phyloP scores from a whole-genome alignment of 345 rosid genomes.

The Diplotaxis tenuifolia region DNA sequence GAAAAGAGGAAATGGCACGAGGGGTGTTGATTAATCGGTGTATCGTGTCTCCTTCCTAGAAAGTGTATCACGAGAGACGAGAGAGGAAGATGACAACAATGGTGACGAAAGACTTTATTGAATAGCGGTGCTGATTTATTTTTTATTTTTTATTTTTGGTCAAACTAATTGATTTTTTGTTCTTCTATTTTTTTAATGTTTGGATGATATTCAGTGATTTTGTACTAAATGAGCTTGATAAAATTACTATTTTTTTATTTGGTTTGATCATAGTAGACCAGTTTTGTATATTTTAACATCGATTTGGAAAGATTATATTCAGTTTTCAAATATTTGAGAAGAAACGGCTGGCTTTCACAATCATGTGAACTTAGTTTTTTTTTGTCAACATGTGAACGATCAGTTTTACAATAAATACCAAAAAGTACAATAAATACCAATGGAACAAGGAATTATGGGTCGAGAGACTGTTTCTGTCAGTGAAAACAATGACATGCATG shows the following conservation, averaged over 20 bases:
- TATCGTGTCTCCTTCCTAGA: conserved; percentile 7
- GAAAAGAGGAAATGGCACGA: neutral
- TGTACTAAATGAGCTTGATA: neutral
- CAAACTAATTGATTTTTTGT: neutral
- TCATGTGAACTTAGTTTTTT: neutral
- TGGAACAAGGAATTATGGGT: conserved; percentile 11
- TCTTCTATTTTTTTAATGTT: neutral
- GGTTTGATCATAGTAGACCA: neutral
- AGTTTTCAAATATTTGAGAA: neutral
- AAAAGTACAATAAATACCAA: neutral
- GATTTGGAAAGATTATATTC: neutral
- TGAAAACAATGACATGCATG: conserved; percentile 26
- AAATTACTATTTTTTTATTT: neutral
- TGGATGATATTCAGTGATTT: neutral
- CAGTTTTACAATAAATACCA: too few relatives aligned
- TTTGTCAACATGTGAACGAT: too few relatives aligned
- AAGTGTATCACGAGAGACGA: conserved; percentile 34
- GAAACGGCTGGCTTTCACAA: neutral
- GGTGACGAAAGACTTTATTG: conserved; percentile 26
- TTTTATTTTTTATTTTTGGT: neutral
- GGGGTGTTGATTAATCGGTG: conserved; percentile 1
- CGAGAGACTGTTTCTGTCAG: conserved; percentile 13
- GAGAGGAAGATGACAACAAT: conserved; percentile 37
- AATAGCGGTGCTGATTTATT: conserved; percentile 18
- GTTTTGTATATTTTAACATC: neutral